A percentile compares a stretch with the other conserved stretches of the same genome.
Conservation (phyloP, 2,329 filamentous ascomycete species). For the Colletotrichum musae region DNA sequence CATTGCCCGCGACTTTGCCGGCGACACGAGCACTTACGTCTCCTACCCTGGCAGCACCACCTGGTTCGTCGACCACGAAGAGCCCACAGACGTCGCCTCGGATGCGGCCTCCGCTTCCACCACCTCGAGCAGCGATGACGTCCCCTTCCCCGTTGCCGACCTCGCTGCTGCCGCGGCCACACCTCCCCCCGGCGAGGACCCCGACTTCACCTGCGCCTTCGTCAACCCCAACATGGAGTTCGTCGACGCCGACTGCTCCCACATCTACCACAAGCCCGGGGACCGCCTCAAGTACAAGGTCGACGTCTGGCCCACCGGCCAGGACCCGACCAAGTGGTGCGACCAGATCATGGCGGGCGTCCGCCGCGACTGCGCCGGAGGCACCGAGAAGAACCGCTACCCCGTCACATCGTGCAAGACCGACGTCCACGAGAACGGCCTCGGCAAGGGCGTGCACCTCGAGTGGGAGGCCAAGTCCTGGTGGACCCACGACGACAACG, state of each 20-base stretch:
- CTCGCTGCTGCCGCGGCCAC: not conserved
- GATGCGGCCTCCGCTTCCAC: too few species aligned
- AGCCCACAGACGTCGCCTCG: too few species aligned
- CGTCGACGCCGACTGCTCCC: slow-evolving; percentile 10
- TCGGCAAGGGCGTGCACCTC: slow-evolving; percentile 11
- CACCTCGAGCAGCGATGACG: too few species aligned
- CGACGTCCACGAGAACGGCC: not conserved
- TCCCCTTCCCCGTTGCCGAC: not conserved
- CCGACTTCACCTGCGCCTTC: slow-evolving; percentile 13
- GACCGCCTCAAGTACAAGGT: slow-evolving; percentile 21
- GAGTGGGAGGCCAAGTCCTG: slow-evolving; percentile 7
- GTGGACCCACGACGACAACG: slow-evolving; percentile 3
- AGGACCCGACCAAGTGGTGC: slow-evolving; percentile 19
- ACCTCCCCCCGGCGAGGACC: slow-evolving; percentile 11
- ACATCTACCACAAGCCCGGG: not conserved
- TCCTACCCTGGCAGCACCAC: not conserved
- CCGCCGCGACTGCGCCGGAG: slow-evolving; percentile 4
- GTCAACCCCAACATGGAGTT: not conserved
- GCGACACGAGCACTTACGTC: not conserved
- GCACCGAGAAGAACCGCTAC: not conserved
- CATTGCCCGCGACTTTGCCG: not conserved
- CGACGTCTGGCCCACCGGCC: slow-evolving; percentile 19
- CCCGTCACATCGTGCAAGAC: not conserved
- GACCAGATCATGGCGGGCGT: not conserved
- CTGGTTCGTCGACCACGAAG: not conserved